Conservation (phyloP, 2,329 filamentous ascomycete species). For the Pseudogymnoascus verrucosus region DNA sequence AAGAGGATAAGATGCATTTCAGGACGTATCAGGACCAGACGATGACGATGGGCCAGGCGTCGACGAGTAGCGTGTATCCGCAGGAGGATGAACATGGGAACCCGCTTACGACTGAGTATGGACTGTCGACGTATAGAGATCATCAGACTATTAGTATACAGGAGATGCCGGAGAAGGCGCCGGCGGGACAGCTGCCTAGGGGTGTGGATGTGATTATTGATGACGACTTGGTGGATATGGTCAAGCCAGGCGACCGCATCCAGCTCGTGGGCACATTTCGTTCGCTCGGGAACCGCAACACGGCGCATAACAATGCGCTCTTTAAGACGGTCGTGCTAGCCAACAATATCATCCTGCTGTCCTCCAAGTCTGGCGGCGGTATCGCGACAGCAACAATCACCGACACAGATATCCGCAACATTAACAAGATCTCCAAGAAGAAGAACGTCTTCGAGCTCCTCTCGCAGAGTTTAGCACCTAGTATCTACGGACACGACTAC, state of each 20-base stretch:
- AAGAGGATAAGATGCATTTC: constrained; percentile 76
- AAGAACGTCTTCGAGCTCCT: constrained; percentile 87
- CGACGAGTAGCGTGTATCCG: constrained; percentile 86
- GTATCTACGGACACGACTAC: constrained; percentile 93
- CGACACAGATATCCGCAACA: constrained; percentile 94
- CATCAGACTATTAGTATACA: constrained; percentile 98
- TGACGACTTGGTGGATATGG: constrained; percentile 88
- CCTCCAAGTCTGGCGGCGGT: constrained; percentile 91
- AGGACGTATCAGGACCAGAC: constrained; percentile 93
- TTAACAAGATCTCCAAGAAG: constrained; percentile 95
- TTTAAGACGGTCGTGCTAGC: constrained; percentile 92
- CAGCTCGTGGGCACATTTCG: constrained; percentile 96
- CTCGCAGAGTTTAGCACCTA: constrained; percentile 88
- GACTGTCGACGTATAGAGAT: constrained; percentile 89
- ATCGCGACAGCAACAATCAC: constrained; percentile 89
- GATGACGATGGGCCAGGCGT: constrained; percentile 81
- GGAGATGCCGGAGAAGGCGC: constrained; percentile 96
- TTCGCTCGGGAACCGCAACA: constrained; percentile 89
- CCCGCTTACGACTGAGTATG: constrained; percentile 88
- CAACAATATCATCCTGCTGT: constrained; percentile 90
- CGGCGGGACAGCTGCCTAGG: constrained; percentile 87
- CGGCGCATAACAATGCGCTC: constrained; percentile 78
- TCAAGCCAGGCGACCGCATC: constrained; percentile 92
- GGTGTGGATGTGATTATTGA: constrained; percentile 95
- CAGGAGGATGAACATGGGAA: constrained; percentile 91